Evolutionary conservation across 805 yeast species (phyloP).

Genomic region (Metschnikowia drakensbergensis): DNA sequence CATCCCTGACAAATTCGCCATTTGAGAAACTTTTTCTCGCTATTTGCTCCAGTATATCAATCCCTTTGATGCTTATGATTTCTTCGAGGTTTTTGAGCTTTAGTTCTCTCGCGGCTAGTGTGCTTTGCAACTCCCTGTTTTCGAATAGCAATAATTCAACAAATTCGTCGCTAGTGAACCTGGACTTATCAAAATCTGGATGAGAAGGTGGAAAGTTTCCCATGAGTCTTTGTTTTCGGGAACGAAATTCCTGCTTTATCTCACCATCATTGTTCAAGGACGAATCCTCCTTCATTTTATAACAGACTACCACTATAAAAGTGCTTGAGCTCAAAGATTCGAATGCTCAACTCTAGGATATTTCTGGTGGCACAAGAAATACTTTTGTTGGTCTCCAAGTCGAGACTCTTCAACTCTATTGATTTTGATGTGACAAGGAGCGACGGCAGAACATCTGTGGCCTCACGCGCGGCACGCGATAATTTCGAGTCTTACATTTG

Average conservation of each 20-base stretch:
- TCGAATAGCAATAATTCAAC: constrained; percentile 36
- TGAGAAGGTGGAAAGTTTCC: constrained; percentile 28
- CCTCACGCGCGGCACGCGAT: constrained; percentile 5
- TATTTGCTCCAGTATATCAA: not conserved
- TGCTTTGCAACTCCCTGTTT: constrained; percentile 31
- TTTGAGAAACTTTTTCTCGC: not conserved
- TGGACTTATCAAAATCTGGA: constrained; percentile 32
- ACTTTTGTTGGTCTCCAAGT: not conserved
- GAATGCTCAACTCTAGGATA: not conserved
- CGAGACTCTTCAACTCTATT: not conserved
- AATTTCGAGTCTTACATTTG: not conserved
- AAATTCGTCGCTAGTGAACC: constrained; percentile 26
- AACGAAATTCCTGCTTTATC: not conserved
- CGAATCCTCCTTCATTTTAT: constrained; percentile 1
- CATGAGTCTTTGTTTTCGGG: constrained; percentile 2
- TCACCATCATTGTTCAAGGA: not conserved
- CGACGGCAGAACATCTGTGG: constrained; percentile 2
- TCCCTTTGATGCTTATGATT: not conserved
- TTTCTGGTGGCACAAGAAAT: not conserved
- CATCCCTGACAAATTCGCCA: not conserved
- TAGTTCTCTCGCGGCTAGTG: constrained; percentile 7
- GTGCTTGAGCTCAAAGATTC: not conserved
- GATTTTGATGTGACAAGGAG: not conserved
- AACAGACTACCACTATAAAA: not conserved
- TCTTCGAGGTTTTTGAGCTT: constrained; percentile 6